These are phyloP conservation scores for Lanmaoa pseudosensibilis DNA, from an alignment of 768 basidiomycete species.

Conservation along the genomic window DNA sequence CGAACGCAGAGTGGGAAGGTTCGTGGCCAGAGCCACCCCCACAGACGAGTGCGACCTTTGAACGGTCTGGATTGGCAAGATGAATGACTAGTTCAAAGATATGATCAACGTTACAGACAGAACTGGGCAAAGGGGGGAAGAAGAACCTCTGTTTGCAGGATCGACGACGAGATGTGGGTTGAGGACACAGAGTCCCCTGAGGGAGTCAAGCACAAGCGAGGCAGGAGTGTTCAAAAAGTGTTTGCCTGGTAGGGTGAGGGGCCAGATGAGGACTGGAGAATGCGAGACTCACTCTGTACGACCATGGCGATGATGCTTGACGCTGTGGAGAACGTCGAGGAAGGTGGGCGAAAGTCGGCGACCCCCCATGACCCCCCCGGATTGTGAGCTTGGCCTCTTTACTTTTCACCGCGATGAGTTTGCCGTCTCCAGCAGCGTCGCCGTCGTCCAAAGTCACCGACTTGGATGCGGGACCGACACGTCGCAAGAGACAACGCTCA, in stretches of 20 bases:
- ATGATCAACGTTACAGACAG: not conserved
- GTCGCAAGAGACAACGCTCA: constrained; percentile 72
- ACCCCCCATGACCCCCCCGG: constrained; percentile 15
- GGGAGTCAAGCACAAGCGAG: constrained; percentile 74
- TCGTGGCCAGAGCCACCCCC: constrained; percentile 91
- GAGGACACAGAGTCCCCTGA: constrained; percentile 65
- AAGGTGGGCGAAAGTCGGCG: not conserved
- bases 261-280: too few relatives aligned
- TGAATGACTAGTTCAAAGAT: constrained; percentile 53
- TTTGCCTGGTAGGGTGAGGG: constrained; percentile 39
- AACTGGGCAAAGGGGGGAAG: not conserved
- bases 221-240: constrained; percentile 77
- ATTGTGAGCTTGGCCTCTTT: not conserved
- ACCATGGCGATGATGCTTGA: not conserved
- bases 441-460: constrained; percentile 44
- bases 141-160: constrained; percentile 64
- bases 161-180: constrained; percentile 78
- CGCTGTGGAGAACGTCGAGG: not conserved
- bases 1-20: constrained; percentile 85
- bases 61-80: constrained; percentile 52
- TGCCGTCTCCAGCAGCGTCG: constrained; percentile 42
- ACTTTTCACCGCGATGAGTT: constrained; percentile 38
- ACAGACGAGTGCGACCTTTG: constrained; percentile 75
- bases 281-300: not conserved
- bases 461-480: constrained; percentile 31